Evolutionary conservation across 164 flowering plant genomes (phyloP).

Genomic region (Sedum album): DNA sequence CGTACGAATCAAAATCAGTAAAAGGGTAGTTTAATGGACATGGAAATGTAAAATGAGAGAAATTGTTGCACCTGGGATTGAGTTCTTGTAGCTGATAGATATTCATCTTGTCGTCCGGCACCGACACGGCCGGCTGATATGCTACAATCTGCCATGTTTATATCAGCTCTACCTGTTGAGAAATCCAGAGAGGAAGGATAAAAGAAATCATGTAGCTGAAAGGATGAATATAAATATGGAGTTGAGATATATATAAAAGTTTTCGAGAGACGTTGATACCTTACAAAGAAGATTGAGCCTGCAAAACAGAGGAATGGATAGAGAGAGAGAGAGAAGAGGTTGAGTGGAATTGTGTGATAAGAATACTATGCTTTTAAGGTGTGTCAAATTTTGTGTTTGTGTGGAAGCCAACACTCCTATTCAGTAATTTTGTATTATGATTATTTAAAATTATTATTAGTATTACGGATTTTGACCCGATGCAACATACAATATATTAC

Average conservation of each 20-base stretch:
- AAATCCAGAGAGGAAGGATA: not conserved
- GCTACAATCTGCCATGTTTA: not conserved
- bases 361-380: not conserved
- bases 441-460: too few relatives aligned
- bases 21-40: not conserved
- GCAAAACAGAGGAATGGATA: not conserved
- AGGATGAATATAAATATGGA: not conserved
- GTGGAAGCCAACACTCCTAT: not conserved
- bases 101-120: not conserved
- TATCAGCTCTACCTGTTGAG: not conserved
- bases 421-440: too few relatives aligned
- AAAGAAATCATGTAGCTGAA: not conserved
- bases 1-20: not conserved
- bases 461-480: too few relatives aligned
- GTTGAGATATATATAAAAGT: not conserved
- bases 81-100: not conserved
- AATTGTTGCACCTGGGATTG: not conserved
- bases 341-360: conserved; percentile 5
- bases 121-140: not conserved
- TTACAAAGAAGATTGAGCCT: not conserved
- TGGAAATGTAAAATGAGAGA: not conserved
- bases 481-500: too few relatives aligned
- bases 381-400: not conserved
- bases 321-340: conserved; percentile 3
- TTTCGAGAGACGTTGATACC: not conserved